Percentiles rank a stretch among this genome's conserved stretches.
Conservation (phyloP, 345 rosid species). For the Brassica juncea region DNA sequence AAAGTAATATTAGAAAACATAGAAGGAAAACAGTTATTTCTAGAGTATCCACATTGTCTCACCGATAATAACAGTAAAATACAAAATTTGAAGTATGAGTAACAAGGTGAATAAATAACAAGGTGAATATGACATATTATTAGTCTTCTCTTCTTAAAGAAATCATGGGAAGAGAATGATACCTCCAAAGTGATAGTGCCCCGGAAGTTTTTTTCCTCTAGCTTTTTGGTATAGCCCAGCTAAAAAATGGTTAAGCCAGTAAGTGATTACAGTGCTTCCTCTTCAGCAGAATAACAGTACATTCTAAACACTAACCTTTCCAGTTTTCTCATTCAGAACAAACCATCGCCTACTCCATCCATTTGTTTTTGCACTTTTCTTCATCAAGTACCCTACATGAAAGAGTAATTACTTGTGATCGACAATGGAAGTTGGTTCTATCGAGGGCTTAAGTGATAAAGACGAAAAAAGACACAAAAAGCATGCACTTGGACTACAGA, state of each 20-base stretch:
- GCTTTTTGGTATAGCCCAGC: conserved; percentile 97
- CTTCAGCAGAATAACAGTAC: conserved; percentile 6
- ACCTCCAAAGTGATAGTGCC: conserved; percentile 98
- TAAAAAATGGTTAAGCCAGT: conserved; percentile 35
- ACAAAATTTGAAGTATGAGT: conserved; percentile 12
- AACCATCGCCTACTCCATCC: conserved; percentile 97
- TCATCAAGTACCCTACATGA: conserved; percentile 79
- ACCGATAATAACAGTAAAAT: background rate
- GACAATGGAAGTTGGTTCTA: conserved; percentile 11
- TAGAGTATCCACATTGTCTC: conserved; percentile 13
- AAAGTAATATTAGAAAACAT: background rate
- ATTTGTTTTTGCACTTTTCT: conserved; percentile 88
- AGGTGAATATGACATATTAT: conserved; percentile 12
- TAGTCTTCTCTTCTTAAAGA: background rate
- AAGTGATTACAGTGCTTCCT: conserved; percentile 6
- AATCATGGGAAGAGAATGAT: conserved; percentile 25
- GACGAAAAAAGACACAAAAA: background rate
- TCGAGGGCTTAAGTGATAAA: conserved; percentile 7
- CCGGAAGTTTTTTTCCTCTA: conserved; percentile 90
- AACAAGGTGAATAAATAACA: background rate
- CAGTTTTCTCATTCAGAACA: conserved; percentile 93
- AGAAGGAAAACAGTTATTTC: background rate
- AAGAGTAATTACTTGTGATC: conserved; percentile 12
- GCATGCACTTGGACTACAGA: background rate
- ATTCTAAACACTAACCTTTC: conserved; percentile 66